These are phyloP conservation scores for Hypoxylon sp. DNA, from an alignment of 2,329 filamentous ascomycete genomes.

Conservation along the genomic window DNA sequence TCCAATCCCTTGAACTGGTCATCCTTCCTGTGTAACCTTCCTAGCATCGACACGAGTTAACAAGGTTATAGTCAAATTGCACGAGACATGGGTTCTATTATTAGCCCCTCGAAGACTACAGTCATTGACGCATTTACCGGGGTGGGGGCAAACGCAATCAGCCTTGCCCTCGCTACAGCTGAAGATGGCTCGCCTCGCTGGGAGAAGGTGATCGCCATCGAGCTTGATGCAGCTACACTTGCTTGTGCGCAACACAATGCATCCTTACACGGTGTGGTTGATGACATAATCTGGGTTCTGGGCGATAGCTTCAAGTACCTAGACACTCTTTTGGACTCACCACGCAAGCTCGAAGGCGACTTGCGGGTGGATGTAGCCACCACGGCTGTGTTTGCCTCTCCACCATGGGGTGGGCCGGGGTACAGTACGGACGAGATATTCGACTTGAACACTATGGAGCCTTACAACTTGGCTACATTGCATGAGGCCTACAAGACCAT, in stretches of 20 bases:
- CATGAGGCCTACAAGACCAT: constrained; percentile 72
- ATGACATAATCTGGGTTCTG: constrained; percentile 84
- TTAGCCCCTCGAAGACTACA: constrained; percentile 61
- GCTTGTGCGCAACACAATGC: constrained; percentile 96
- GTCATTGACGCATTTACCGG: constrained; percentile 93
- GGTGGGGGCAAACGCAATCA: constrained; percentile 93
- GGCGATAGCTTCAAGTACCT: constrained; percentile 89
- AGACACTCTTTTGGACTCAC: constrained; percentile 58
- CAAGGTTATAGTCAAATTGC: constrained; percentile 76
- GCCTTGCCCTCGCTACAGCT: constrained; percentile 77
- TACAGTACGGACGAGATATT: constrained; percentile 78
- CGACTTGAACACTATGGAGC: constrained; percentile 87
- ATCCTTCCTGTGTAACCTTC: constrained; percentile 13
- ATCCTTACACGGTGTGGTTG: constrained; percentile 83
- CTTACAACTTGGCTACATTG: constrained; percentile 79
- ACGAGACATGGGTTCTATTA: constrained; percentile 73
- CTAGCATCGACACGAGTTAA: constrained; percentile 38
- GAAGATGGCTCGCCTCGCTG: constrained; percentile 71
- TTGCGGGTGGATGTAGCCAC: constrained; percentile 60
- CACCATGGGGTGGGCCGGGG: constrained; percentile 72
- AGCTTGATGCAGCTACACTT: constrained; percentile 84
- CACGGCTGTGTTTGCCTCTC: constrained; percentile 70
- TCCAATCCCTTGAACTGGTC: not conserved
- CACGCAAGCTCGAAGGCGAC: constrained; percentile 51
- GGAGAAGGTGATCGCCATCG: constrained; percentile 88